phyloP scores from a whole-genome alignment of 148 eudicot species.

The Oxyria digyna region DNA sequence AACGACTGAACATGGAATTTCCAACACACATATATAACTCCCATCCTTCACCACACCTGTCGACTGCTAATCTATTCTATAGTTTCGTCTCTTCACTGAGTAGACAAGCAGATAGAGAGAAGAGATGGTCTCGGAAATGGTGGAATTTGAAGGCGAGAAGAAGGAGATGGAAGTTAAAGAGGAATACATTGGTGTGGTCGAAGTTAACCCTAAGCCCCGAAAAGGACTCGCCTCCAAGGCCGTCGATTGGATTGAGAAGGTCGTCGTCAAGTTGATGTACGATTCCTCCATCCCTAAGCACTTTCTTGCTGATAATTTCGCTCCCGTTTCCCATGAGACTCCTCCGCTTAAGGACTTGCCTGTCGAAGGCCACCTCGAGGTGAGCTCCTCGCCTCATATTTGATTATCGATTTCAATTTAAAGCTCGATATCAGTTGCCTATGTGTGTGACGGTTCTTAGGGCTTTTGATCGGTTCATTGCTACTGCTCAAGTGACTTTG shows the following conservation, averaged over 20 bases:
- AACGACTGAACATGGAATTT: neutral
- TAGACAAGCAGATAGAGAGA: neutral
- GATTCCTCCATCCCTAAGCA: constrained; percentile 42
- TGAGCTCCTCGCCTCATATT: constrained; percentile 17
- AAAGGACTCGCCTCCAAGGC: constrained; percentile 58
- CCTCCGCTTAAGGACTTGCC: constrained; percentile 64
- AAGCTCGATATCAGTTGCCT: neutral
- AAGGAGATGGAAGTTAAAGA: neutral
- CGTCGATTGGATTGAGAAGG: constrained; percentile 63
- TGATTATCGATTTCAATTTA: neutral
- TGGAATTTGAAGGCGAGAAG: neutral
- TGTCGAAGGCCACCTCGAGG: constrained; percentile 69
- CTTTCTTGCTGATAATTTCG: constrained; percentile 69
- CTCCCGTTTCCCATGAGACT: constrained; percentile 63
- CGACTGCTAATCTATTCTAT: neutral
- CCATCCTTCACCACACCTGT: neutral
- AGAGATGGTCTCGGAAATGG: neutral
- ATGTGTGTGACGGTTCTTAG: neutral
- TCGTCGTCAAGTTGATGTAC: constrained; percentile 57
- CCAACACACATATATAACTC: neutral
- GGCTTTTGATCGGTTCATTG: neutral
- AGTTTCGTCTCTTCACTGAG: neutral
- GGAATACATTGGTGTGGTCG: constrained; percentile 17
- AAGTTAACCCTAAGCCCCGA: constrained; percentile 60
- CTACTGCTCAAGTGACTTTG: neutral